A percentile compares a stretch with the other conserved stretches of the same genome.
These are phyloP conservation scores for Colletotrichum filicis DNA, from an alignment of 2,329 filamentous ascomycete genomes.

Conservation along the genomic window DNA sequence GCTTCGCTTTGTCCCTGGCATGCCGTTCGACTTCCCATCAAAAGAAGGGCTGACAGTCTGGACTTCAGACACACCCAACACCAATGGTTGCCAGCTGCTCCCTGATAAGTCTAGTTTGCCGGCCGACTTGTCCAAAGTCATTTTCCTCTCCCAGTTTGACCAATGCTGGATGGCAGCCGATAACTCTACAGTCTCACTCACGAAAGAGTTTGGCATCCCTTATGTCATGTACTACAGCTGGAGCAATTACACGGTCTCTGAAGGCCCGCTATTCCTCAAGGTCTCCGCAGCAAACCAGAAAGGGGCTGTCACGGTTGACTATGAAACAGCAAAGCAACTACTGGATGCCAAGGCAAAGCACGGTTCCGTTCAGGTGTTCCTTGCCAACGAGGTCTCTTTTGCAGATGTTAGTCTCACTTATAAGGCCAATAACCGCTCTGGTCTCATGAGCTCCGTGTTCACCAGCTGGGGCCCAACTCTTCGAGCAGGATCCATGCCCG, in stretches of 20 bases:
- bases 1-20: conserved; percentile 37
- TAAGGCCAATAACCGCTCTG: conserved; percentile 4
- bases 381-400: background rate
- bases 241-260: conserved; percentile 52
- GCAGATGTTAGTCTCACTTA: background rate
- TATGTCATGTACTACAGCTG: conserved; percentile 53
- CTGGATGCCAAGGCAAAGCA: conserved; percentile 8
- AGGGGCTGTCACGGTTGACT: background rate
- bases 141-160: background rate
- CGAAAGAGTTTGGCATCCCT: conserved; percentile 46
- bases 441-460: conserved; percentile 31
- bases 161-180: conserved; percentile 12
- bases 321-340: background rate
- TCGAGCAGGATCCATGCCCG: conserved; percentile 52
- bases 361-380: background rate
- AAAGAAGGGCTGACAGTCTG: conserved; percentile 7
- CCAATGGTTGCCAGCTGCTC: conserved; percentile 5
- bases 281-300: conserved; percentile 38
- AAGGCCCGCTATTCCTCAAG: conserved; percentile 44
- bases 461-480: conserved; percentile 55
- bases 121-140: background rate
- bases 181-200: background rate
- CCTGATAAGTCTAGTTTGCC: background rate
- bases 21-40: conserved; percentile 8
- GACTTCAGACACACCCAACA: background rate